phyloP scores from a whole-genome alignment of 306 rosid genomes.

The Sesbania bispinosa region DNA sequence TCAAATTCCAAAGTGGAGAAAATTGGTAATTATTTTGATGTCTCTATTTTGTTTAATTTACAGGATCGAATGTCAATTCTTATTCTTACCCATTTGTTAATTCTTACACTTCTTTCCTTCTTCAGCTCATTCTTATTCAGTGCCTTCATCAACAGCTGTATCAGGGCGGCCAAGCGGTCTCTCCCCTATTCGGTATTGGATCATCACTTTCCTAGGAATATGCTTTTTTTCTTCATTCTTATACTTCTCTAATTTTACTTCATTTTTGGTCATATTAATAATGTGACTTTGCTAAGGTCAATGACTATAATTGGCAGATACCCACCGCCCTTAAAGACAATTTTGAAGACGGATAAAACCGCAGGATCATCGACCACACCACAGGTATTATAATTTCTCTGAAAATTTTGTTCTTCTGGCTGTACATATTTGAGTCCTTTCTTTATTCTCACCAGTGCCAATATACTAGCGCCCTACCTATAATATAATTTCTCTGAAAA shows the following conservation, averaged over 20 bases:
- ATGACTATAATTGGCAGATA: conserved; percentile 29
- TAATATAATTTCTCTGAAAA: not conserved
- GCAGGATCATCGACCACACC: conserved; percentile 15
- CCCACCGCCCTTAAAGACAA: conserved; percentile 35
- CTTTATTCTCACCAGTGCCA: not conserved
- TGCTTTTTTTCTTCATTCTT: conserved; percentile 13
- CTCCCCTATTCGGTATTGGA: conserved; percentile 50
- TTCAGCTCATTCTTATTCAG: conserved; percentile 37
- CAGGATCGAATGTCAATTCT: conserved; percentile 11
- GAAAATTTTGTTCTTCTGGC: not conserved
- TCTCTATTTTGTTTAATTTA: not conserved
- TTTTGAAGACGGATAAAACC: conserved; percentile 26
- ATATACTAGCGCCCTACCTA: not conserved
- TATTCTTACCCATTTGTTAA: conserved; percentile 20
- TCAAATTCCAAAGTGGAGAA: conserved; percentile 35
- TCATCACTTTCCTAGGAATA: conserved; percentile 18
- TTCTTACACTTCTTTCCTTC: conserved; percentile 16
- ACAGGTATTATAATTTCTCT: conserved; percentile 40
- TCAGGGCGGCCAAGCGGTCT: conserved; percentile 40
- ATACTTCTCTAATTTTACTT: conserved; percentile 1
- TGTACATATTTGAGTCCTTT: conserved; percentile 1
- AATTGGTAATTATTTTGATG: conserved; percentile 43
- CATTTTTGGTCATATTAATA: conserved; percentile 6
- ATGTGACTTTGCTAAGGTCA: conserved; percentile 15
- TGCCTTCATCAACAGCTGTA: conserved; percentile 37